These are phyloP conservation scores for Syzygium oleosum DNA, from an alignment of 345 rosid species.

Conservation along the genomic window DNA sequence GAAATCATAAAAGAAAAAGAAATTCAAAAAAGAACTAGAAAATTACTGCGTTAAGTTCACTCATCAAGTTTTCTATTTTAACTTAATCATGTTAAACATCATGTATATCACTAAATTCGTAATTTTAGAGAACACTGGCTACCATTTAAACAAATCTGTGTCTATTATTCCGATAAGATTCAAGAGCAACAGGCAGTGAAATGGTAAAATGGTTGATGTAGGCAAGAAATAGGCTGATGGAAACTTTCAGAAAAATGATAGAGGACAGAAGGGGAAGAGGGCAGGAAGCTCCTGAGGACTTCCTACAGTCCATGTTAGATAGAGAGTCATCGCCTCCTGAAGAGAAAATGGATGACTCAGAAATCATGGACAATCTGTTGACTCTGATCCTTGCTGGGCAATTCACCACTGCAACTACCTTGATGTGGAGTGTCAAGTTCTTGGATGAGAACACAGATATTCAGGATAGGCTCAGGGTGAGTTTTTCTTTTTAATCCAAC, in stretches of 20 bases:
- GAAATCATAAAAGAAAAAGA: not conserved
- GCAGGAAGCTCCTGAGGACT: constrained; percentile 21
- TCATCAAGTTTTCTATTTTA: not conserved
- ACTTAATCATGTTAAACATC: not conserved
- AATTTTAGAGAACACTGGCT: not conserved
- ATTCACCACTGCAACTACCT: constrained; percentile 46
- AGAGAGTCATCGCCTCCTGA: constrained; percentile 27
- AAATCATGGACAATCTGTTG: constrained; percentile 42
- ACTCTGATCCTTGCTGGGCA: constrained; percentile 50
- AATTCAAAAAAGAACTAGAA: not conserved
- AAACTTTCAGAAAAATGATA: constrained; percentile 21
- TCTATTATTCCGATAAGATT: not conserved
- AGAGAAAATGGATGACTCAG: constrained; percentile 41
- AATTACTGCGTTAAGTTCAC: not conserved
- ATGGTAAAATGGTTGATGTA: not conserved
- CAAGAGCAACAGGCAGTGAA: not conserved
- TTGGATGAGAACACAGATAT: constrained; percentile 30
- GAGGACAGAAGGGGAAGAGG: constrained; percentile 20
- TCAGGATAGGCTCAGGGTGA: constrained; percentile 37
- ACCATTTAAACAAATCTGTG: too few species aligned
- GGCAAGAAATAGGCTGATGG: constrained; percentile 35
- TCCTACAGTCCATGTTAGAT: constrained; percentile 33
- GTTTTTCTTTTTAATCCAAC: not conserved
- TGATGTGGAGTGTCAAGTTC: constrained; percentile 58
- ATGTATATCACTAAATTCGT: not conserved